Base-by-base conservation (phyloP, 768 basidiomycete genomes). In the Cystoderma amianthinum region DNA sequence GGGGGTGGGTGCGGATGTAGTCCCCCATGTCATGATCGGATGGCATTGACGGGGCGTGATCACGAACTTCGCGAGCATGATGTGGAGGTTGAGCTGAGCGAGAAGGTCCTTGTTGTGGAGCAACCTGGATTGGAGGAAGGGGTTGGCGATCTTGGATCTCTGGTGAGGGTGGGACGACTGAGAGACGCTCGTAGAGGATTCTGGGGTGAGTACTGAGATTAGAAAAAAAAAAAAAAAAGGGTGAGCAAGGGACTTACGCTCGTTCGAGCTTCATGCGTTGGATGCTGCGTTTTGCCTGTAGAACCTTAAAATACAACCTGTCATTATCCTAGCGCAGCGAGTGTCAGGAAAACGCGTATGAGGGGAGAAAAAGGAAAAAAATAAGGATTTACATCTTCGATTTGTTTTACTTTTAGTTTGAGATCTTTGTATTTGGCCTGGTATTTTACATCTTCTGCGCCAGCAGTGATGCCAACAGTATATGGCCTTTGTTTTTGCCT, bases 221-320 rank as follows among this genome's bases (percentile, higher is more conserved):
- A 48, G 42, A 16, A 16, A 15, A 32, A 20, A 35, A 39, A 42
- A 42, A 48, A 40, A 25, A 45, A 51, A 46, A 17, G 16, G 43
- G 50, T 39, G n/a, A n/a, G 46, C 43, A 43, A 16, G 39, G 45
- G 41, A 78, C 87, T 69, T 53, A 91, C 89, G 87, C 86, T 67
- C 89, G 71, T 63, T 92, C 89, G 43, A 92, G 69, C 62, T 88
- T 85, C 77, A 90, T 84, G 32, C 89, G 74, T 59, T 88, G 86
- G 32, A 92, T 88, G 53, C 78, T 82, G 51, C 81, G 80, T 61
- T 85, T 90, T 21, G 87, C 78, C 56, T 82, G 72, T 20, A 87
- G 66, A 25, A 89, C 78, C 59, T 88, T 86, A 70, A 81, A 78
- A 56, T 85, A 77, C 44, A 92, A 73, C 63, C 82, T 88, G 70